Evolutionary conservation across 768 basidiomycete genomes (phyloP).

Genomic region (Lactarius sanguifluus): DNA sequence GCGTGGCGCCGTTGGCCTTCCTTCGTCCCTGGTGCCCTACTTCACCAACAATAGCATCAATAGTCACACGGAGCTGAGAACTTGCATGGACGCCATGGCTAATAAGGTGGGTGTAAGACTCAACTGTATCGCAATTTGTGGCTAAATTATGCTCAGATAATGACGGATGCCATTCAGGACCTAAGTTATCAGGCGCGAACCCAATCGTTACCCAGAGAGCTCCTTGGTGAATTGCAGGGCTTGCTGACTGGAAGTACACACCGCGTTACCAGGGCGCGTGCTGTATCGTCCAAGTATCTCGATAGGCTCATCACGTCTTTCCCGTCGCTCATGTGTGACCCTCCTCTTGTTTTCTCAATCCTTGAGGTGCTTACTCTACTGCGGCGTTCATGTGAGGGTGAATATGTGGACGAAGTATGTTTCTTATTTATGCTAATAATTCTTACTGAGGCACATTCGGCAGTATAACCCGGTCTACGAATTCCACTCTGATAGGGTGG

Average conservation of each 20-base stretch:
- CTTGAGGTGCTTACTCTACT: conserved; percentile 90
- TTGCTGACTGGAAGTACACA: conserved; percentile 81
- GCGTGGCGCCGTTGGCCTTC: conserved; percentile 75
- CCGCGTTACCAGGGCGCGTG: conserved; percentile 76
- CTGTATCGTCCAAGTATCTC: conserved; percentile 79
- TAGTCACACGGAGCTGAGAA: conserved; percentile 58
- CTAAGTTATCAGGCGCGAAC: conserved; percentile 73
- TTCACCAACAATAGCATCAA: conserved; percentile 88
- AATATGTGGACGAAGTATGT: conserved; percentile 84
- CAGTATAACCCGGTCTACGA: conserved; percentile 89
- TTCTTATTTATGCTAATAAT: conserved; percentile 5
- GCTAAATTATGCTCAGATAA: conserved; percentile 53
- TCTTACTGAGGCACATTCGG: neutral
- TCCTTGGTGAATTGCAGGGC: conserved; percentile 72
- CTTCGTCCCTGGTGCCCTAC: conserved; percentile 81
- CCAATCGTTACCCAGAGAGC: conserved; percentile 67
- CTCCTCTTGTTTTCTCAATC: conserved; percentile 81
- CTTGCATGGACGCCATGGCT: conserved; percentile 83
- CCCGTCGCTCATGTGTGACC: conserved; percentile 92
- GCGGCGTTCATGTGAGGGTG: conserved; percentile 85
- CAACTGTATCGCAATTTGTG: neutral
- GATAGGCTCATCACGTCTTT: conserved; percentile 86
- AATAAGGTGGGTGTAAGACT: conserved; percentile 60
- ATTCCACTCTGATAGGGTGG: conserved; percentile 75
- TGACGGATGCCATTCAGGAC: conserved; percentile 68